phyloP scores from a whole-genome alignment of 208 protist species.

The Leishmania lainsoni region DNA sequence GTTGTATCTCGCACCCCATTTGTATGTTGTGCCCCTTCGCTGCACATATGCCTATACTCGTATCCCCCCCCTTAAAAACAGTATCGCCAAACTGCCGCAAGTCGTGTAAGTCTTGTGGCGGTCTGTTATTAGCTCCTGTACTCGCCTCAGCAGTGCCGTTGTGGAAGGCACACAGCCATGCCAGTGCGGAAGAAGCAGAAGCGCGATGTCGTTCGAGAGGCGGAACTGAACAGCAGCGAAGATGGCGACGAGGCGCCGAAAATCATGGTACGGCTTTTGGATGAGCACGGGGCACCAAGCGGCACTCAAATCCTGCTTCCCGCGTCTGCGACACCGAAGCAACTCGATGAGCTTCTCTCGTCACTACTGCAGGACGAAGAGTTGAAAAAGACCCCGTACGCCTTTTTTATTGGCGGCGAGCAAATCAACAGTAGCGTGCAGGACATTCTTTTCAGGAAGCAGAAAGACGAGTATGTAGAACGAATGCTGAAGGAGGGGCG shows the following conservation, averaged over 20 bases:
- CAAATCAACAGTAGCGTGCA: constrained; percentile 91
- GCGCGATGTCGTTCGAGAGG: constrained; percentile 59
- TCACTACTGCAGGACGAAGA: constrained; percentile 71
- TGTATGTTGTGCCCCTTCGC: not conserved
- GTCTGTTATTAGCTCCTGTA: not conserved
- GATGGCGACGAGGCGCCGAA: constrained; percentile 39
- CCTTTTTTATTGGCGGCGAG: constrained; percentile 95
- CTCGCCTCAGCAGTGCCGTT: not conserved
- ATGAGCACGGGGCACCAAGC: constrained; percentile 82
- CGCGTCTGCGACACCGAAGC: constrained; percentile 81
- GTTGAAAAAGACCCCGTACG: constrained; percentile 89
- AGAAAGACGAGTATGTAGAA: constrained; percentile 77
- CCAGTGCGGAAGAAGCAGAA: constrained; percentile 87
- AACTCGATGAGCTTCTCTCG: constrained; percentile 89
- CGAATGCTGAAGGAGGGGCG: constrained; percentile 84
- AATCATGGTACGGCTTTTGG: constrained; percentile 89
- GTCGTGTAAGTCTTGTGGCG: not conserved
- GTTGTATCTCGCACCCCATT: no score
- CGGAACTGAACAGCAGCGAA: constrained; percentile 41
- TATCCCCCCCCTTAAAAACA: not conserved
- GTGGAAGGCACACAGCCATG: constrained; percentile 41
- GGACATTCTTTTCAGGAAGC: constrained; percentile 78
- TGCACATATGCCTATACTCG: not conserved
- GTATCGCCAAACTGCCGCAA: not conserved
- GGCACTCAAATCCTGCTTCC: constrained; percentile 94